Evolutionary conservation across 257 asterid genomes (phyloP), one percentile per base, ranked within the genome.

Genomic region (Solanum lycopersicoides): DNA sequence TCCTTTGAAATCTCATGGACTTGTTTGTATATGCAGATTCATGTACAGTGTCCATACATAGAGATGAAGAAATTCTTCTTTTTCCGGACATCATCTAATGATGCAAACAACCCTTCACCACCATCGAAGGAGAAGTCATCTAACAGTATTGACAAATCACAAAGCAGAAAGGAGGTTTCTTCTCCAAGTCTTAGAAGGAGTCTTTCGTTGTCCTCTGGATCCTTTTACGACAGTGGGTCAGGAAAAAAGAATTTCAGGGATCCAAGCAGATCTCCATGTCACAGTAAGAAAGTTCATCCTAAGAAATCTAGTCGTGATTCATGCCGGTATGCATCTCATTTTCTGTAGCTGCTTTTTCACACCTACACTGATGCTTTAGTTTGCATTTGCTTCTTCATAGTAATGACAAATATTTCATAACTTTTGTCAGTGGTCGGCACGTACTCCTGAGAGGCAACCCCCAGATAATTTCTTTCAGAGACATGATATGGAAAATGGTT

Each of bases 61-160:
- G 89, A 88, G 92, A 97, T 97, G 99, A 96, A 95, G 98, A 97
- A 94, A 90, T 89, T 97, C 9, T 97, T 97, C 94, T 97, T 92
- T 89, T 95, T 97, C 88, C 92, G 97, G 93, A 91, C 98, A 82
- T 90, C 91, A 47, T 85, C 93, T 63, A 90, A 96, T 44, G 92
- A 83, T 88, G 77, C 69, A 77, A 90, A 83, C 50, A 90, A 84
- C 89, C 92, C 89, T 42, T 95, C 98, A 50, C 95, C 94, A 74
- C 92, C 96, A 86, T 89, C 95, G 53, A 88, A 93, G 30, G 97
- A 94, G 73, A 95, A 92, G 65, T 88, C 93, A 88, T 83, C 89
- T 18, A 93, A 94, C 69, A 87, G 88, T 89, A 77, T 42, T 21
- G 91, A 88, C 74, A 92, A 91, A 83, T 89, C 94, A 47, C 89